phyloP scores from a whole-genome alignment of 2,329 filamentous ascomycete genomes.

The Allantophomopsis cytisporea region DNA sequence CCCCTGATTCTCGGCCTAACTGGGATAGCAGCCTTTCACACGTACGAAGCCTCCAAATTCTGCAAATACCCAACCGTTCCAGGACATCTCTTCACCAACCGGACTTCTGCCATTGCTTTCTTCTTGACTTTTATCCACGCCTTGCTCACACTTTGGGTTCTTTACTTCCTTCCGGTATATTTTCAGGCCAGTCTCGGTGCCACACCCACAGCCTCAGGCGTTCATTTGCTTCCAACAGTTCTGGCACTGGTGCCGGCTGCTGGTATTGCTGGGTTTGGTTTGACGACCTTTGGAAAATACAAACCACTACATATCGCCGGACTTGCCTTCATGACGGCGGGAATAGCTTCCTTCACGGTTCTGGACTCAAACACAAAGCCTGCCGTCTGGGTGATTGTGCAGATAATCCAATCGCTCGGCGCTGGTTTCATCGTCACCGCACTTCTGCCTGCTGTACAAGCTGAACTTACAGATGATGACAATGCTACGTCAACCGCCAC shows the following conservation, averaged over 20 bases:
- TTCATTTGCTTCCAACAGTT: conserved; percentile 23
- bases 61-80: no score
- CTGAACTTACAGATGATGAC: conserved; percentile 22
- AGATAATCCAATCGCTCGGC: conserved; percentile 25
- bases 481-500: conserved; percentile 7
- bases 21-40: conserved; percentile 21
- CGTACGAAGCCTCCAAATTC: no score
- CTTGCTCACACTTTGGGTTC: no score
- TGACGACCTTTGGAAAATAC: conserved; percentile 24
- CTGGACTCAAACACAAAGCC: conserved; percentile 22
- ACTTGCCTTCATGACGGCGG: conserved; percentile 10
- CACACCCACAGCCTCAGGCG: conserved; percentile 23
- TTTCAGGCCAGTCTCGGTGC: conserved; percentile 13
- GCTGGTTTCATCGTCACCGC: conserved; percentile 26
- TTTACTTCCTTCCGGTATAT: conserved; percentile 9
- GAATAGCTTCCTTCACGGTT: conserved; percentile 23
- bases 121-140: no score
- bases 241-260: conserved; percentile 23
- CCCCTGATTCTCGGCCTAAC: conserved; percentile 27
- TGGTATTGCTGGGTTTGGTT: conserved; percentile 20
- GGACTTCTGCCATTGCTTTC: no score
- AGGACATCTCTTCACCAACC: no score
- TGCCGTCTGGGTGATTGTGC: conserved; percentile 26
- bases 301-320: conserved; percentile 24
- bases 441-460: conserved; percentile 29